Percentiles rank a stretch among this genome's conserved stretches.
phyloP scores from a whole-genome alignment of 1,284 basidiomycete genomes.

The Ustilago trichophora region DNA sequence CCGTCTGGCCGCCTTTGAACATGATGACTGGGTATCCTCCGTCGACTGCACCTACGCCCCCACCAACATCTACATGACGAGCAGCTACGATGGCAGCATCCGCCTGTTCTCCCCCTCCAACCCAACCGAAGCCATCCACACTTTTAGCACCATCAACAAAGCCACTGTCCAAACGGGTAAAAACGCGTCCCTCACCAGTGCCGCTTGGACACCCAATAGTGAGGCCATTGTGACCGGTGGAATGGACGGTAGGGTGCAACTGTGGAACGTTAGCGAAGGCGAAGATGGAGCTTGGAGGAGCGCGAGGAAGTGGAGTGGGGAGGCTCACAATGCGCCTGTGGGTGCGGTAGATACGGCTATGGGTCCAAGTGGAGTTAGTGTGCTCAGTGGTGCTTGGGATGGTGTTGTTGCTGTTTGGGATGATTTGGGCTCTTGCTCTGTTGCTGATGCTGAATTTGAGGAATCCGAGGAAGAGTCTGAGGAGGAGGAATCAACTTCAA shows the following conservation, averaged over 20 bases:
- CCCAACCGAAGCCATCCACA: constrained; percentile 41
- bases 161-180: constrained; percentile 23
- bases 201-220: constrained; percentile 71
- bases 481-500: neutral
- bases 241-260: constrained; percentile 77
- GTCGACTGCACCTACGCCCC: constrained; percentile 70
- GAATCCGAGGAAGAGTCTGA: constrained; percentile 18
- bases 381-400: constrained; percentile 59
- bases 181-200: constrained; percentile 74
- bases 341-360: constrained; percentile 33
- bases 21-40: constrained; percentile 93
- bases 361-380: constrained; percentile 13
- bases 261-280: constrained; percentile 40
- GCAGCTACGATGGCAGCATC: constrained; percentile 65
- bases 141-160: constrained; percentile 50
- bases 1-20: constrained; percentile 79
- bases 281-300: constrained; percentile 25
- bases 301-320: constrained; percentile 21
- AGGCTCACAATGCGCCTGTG: constrained; percentile 48
- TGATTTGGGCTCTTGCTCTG: constrained; percentile 9
- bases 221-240: constrained; percentile 75
- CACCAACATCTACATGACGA: constrained; percentile 59
- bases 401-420: constrained; percentile 60
- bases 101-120: constrained; percentile 51
- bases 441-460: constrained; percentile 3